phyloP scores from a whole-genome alignment of 805 yeast species.

The Ogataea trehalophila region DNA sequence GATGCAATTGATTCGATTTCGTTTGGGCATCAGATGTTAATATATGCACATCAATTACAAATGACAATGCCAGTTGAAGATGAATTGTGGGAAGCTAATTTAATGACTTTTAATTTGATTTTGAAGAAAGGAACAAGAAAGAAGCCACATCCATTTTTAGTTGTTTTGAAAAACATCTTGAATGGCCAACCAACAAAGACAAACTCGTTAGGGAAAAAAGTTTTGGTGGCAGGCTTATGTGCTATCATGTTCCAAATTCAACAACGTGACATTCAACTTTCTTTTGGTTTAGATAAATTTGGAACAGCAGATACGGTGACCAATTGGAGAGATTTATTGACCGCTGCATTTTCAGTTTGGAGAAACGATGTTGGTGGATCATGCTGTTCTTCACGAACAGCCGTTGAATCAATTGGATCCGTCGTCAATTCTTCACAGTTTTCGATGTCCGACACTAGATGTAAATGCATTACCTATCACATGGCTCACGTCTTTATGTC shows the following conservation, averaged over 20 bases:
- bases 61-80: slow-evolving; percentile 62
- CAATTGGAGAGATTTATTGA: slow-evolving; percentile 68
- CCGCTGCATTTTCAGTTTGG: slow-evolving; percentile 71
- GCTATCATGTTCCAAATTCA: slow-evolving; percentile 70
- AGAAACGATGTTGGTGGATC: slow-evolving; percentile 40
- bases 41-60: slow-evolving; percentile 55
- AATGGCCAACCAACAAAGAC: slow-evolving; percentile 45
- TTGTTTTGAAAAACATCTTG: slow-evolving; percentile 52
- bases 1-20: slow-evolving; percentile 76
- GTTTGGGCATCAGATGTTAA: slow-evolving; percentile 66
- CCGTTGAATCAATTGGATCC: slow-evolving; percentile 26
- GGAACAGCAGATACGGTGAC: slow-evolving; percentile 26
- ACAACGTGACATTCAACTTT: slow-evolving; percentile 60
- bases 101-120: slow-evolving; percentile 16
- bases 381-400: slow-evolving; percentile 32
- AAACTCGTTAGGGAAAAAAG: slow-evolving; percentile 60
- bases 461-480: slow-evolving; percentile 66
- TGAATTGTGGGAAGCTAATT: slow-evolving; percentile 43
- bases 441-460: slow-evolving; percentile 39
- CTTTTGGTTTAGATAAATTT: slow-evolving; percentile 39
- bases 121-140: slow-evolving; percentile 17
- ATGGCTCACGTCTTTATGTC: slow-evolving; percentile 69
- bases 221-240: slow-evolving; percentile 60
- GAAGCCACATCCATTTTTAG: slow-evolving; percentile 44
- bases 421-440: slow-evolving; percentile 28